Conservation (phyloP, 352 stramenopile genomes). For the Pythium brachiatum region DNA sequence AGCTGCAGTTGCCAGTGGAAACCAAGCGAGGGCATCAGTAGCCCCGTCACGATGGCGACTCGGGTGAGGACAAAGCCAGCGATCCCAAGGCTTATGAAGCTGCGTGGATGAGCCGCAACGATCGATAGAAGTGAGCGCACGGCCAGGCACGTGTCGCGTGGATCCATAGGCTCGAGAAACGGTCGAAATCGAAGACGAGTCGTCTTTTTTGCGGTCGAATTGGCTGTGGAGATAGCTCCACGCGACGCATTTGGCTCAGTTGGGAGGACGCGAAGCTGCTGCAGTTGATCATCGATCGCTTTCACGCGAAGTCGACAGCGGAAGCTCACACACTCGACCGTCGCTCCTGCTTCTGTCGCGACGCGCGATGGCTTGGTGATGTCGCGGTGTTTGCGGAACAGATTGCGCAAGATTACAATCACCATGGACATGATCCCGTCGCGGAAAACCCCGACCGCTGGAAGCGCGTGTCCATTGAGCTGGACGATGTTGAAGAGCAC, state of each 20-base stretch:
- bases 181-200: not conserved
- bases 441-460: slow-evolving; percentile 2
- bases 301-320: slow-evolving; percentile 14
- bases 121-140: not conserved
- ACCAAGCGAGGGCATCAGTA: not conserved
- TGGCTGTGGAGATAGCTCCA: not conserved
- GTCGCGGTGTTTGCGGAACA: slow-evolving; percentile 1
- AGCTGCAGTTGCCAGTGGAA: not conserved
- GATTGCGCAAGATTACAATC: slow-evolving; percentile 15
- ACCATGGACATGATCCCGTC: slow-evolving; percentile 14
- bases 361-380: not conserved
- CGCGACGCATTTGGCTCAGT: not conserved
- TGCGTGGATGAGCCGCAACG: not conserved
- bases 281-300: no score
- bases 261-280: no score
- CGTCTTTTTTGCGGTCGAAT: not conserved
- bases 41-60: not conserved
- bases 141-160: not conserved
- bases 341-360: not conserved
- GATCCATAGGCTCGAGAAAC: not conserved
- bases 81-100: not conserved
- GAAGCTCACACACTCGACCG: slow-evolving; percentile 20
- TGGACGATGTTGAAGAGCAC: slow-evolving; percentile 11
- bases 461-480: slow-evolving; percentile 13
- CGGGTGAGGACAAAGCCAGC: not conserved